Conservation (phyloP, 2,329 filamentous ascomycete genomes). For the Penicillium sp. region DNA sequence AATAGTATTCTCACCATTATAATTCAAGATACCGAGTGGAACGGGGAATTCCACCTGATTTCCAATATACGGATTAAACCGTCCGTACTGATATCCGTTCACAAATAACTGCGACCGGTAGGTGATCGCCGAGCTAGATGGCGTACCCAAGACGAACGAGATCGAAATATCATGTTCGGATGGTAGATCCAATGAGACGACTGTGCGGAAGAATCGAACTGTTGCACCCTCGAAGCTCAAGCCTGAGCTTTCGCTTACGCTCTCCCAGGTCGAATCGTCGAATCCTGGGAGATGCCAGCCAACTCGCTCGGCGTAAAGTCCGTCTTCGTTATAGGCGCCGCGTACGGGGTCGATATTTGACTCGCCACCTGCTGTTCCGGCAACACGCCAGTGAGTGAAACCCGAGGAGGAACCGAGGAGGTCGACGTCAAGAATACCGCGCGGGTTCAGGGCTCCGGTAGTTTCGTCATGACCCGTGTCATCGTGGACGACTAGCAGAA, state of each 20-base stretch:
- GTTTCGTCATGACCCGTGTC: slow-evolving; percentile 44
- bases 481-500: slow-evolving; percentile 62
- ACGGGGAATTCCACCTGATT: slow-evolving; percentile 63
- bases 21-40: slow-evolving; percentile 60
- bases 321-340: slow-evolving; percentile 59
- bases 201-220: slow-evolving; percentile 58
- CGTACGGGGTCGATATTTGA: slow-evolving; percentile 57
- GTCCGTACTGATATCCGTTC: slow-evolving; percentile 66
- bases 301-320: slow-evolving; percentile 58
- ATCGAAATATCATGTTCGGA: slow-evolving; percentile 57
- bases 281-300: slow-evolving; percentile 62
- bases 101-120: slow-evolving; percentile 60
- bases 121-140: slow-evolving; percentile 37
- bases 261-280: slow-evolving; percentile 49
- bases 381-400: slow-evolving; percentile 60
- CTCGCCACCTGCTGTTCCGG: slow-evolving; percentile 58
- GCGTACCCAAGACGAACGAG: slow-evolving; percentile 55
- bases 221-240: slow-evolving; percentile 52
- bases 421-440: slow-evolving; percentile 48
- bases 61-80: slow-evolving; percentile 62
- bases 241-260: slow-evolving; percentile 27
- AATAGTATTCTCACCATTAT: slow-evolving; percentile 60
- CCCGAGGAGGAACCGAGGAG: slow-evolving; percentile 47
- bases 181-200: slow-evolving; percentile 54
- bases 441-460: slow-evolving; percentile 30